Evolutionary conservation across 2,329 filamentous ascomycete species (phyloP), one percentile per base, ranked within the genome.

Genomic region (Triangularia setosa): DNA sequence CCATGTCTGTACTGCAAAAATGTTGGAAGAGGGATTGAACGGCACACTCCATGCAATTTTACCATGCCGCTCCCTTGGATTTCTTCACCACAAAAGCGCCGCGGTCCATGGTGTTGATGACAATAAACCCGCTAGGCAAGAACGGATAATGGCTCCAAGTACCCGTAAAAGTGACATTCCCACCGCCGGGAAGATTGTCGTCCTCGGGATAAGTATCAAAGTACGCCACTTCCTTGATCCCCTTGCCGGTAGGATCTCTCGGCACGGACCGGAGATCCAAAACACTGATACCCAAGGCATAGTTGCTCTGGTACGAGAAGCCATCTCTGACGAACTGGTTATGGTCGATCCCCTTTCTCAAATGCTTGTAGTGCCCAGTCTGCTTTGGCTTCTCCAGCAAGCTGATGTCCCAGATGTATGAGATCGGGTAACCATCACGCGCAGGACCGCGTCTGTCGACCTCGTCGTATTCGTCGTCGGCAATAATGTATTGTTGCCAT

Each of bases 381-480:
- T 79, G 74, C 60, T 75, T 76, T 2, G 80, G 80, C 0, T 69
- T 69, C 28, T 78, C 76, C 24, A 83, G 76, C 12, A 72, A 72
- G 18, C 72, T 70, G 66, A 83, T 80, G 69, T 82, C 78, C 75
- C 79, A 82, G 71, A 83, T 80, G 71, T 82, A 83, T 0, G 80
- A 80, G 35, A 80, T 78, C 1, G 81, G 78, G 69, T 75, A 79
- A 0, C 78, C 76, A 30, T 81, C 75, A 5, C 74, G 74, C 0
- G 76, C 80, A 1, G 75, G 72, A 7, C 77, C 78, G 11, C 75
- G 74, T 18, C 70, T 69, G n/a, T 79, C 72, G 33, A 75, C 71
- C 73, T 85, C 83, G 69, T 85, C 83, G 24, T 80, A 76, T 71
- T 84, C 83, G 68, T 84, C 82, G 68, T 84, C 82, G 14, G 81